A percentile compares a stretch with the other conserved stretches of the same genome.
phyloP scores from a whole-genome alignment of 768 basidiomycete genomes.

The Russula virescens region DNA sequence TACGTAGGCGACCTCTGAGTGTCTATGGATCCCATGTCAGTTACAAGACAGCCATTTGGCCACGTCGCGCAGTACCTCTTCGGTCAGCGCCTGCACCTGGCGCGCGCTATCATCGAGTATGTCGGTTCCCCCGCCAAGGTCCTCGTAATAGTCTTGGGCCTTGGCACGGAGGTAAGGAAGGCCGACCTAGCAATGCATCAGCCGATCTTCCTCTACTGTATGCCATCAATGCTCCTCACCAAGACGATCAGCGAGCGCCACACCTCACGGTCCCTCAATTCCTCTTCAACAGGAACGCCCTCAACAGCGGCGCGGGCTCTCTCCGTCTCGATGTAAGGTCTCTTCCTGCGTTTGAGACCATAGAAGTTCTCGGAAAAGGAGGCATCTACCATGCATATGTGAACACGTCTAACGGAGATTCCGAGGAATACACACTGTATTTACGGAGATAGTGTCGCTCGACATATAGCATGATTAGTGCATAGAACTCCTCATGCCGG shows the following conservation, averaged over 20 bases:
- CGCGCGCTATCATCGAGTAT: slow-evolving; percentile 45
- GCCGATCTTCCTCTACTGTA: background rate
- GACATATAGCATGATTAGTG: slow-evolving; percentile 79
- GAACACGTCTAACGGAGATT: background rate
- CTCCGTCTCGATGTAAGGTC: slow-evolving; percentile 64
- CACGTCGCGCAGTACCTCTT: slow-evolving; percentile 41
- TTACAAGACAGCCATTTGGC: slow-evolving; percentile 6
- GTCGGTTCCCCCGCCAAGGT: slow-evolving; percentile 80
- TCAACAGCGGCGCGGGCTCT: slow-evolving; percentile 63
- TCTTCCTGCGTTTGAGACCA: slow-evolving; percentile 74
- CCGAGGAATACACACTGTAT: slow-evolving; percentile 52
- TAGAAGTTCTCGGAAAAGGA: slow-evolving; percentile 97
- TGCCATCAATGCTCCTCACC: slow-evolving; percentile 41
- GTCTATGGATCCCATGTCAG: slow-evolving; percentile 34
- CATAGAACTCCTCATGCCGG: slow-evolving; percentile 94
- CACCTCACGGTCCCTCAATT: slow-evolving; percentile 59
- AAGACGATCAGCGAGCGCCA: slow-evolving; percentile 74
- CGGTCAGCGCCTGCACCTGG: slow-evolving; percentile 42
- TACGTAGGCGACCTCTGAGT: slow-evolving; percentile 46
- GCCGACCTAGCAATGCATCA: slow-evolving; percentile 51
- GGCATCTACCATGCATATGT: slow-evolving; percentile 52
- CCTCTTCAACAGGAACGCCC: slow-evolving; percentile 58
- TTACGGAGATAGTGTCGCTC: slow-evolving; percentile 87
- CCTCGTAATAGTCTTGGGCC: slow-evolving; percentile 85
- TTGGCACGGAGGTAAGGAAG: slow-evolving; percentile 88